phyloP scores from a whole-genome alignment of 805 yeast species.

The Helenozyma rhizophorensis region DNA sequence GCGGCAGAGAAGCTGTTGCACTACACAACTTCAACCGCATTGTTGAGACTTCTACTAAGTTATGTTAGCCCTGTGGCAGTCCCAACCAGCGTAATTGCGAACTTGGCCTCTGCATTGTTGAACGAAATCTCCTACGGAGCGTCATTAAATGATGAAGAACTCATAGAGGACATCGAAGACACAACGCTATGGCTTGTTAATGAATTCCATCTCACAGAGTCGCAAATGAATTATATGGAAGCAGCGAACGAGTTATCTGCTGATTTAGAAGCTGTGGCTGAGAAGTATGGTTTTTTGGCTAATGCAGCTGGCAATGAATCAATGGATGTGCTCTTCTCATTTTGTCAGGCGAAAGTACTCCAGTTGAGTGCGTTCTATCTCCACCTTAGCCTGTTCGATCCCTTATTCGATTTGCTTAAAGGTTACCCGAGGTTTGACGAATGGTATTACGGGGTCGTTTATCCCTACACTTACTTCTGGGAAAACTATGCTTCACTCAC shows the following conservation, averaged over 20 bases:
- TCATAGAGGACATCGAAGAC: conserved; percentile 9
- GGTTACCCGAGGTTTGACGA: conserved; percentile 14
- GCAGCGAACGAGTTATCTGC: neutral
- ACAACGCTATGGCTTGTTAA: conserved; percentile 5
- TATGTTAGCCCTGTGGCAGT: conserved; percentile 10
- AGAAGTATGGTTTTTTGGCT: neutral
- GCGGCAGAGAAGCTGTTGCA: conserved; percentile 2
- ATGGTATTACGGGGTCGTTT: conserved; percentile 27
- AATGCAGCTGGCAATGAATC: too few species aligned
- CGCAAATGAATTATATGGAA: too few species aligned
- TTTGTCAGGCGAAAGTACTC: conserved; percentile 12
- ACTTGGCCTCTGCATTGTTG: conserved; percentile 2
- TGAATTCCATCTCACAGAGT: conserved; percentile 1
- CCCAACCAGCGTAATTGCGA: conserved; percentile 1
- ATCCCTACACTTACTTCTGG: conserved; percentile 29
- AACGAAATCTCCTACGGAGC: neutral
- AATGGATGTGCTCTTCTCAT: conserved; percentile 4
- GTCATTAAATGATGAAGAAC: conserved; percentile 3
- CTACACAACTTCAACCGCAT: conserved; percentile 6
- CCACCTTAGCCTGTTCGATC: conserved; percentile 15
- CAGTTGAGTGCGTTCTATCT: conserved; percentile 11
- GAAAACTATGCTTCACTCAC: conserved; percentile 18
- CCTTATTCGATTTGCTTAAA: conserved; percentile 11
- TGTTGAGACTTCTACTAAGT: conserved; percentile 7
- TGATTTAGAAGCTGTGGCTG: neutral